Percentiles rank a stretch among this genome's conserved stretches.
Conservation (phyloP, 805 yeast genomes). For the Candida pseudoglaebosa region DNA sequence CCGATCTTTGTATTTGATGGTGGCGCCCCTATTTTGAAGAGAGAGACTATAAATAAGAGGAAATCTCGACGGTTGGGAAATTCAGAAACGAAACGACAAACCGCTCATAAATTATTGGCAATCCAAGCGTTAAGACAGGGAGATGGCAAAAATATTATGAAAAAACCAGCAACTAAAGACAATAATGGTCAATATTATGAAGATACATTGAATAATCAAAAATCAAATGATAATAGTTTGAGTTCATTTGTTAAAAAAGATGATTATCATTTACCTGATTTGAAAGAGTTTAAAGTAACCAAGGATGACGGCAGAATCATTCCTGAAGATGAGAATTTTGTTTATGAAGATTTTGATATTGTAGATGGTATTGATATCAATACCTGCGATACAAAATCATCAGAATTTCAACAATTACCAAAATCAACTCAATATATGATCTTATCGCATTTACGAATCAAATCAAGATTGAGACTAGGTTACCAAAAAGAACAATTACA, state of each 20-base stretch:
- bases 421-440: slow-evolving; percentile 84
- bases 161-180: slow-evolving; percentile 1
- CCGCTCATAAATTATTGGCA: slow-evolving; percentile 80
- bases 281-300: slow-evolving; percentile 51
- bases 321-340: slow-evolving; percentile 65
- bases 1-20: slow-evolving; percentile 97
- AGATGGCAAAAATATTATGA: slow-evolving; percentile 14
- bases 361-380: slow-evolving; percentile 69
- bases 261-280: slow-evolving; percentile 80
- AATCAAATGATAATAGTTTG: slow-evolving; percentile 5
- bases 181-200: slow-evolving; percentile 11
- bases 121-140: slow-evolving; percentile 66
- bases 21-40: slow-evolving; percentile 82
- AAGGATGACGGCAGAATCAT: slow-evolving; percentile 68
- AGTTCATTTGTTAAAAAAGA: slow-evolving; percentile 52
- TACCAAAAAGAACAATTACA: slow-evolving; percentile 86
- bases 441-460: slow-evolving; percentile 72
- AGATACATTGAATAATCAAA: slow-evolving; percentile 13
- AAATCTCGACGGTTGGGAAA: slow-evolving; percentile 72
- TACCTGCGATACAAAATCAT: slow-evolving; percentile 77
- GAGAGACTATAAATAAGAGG: slow-evolving; percentile 71
- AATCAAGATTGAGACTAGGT: slow-evolving; percentile 93
- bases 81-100: slow-evolving; percentile 60
- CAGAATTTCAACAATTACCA: slow-evolving; percentile 74
- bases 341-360: slow-evolving; percentile 50